Conservation (phyloP, 805 yeast species). For the Wickerhamomyces pijperi region DNA sequence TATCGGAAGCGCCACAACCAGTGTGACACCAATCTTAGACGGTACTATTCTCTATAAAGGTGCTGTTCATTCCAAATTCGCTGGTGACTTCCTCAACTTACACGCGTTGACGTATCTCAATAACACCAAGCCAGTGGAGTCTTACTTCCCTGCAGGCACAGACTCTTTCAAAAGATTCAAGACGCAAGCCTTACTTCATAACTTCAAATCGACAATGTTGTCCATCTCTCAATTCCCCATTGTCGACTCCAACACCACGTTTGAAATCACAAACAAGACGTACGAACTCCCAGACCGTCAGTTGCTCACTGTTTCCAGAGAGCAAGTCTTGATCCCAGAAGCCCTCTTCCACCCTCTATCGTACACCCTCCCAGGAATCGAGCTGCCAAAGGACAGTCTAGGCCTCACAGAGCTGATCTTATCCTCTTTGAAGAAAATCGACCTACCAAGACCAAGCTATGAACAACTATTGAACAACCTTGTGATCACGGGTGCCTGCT, state of each 20-base stretch:
- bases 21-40: conserved; percentile 69
- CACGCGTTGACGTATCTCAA: conserved; percentile 43
- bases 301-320: conserved; percentile 36
- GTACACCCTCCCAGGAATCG: conserved; percentile 29
- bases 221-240: conserved; percentile 29
- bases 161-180: conserved; percentile 27
- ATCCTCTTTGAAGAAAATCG: conserved; percentile 29
- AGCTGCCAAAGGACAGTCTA: conserved; percentile 9
- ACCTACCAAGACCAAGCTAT: conserved; percentile 29
- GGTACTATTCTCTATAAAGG: conserved; percentile 64
- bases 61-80: conserved; percentile 55
- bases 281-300: conserved; percentile 53
- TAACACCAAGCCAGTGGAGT: conserved; percentile 15
- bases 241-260: conserved; percentile 21
- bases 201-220: conserved; percentile 34
- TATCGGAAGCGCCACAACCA: conserved; percentile 57
- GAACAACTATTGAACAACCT: conserved; percentile 45
- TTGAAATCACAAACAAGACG: conserved; percentile 25
- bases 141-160: conserved; percentile 17
- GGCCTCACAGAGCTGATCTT: conserved; percentile 28
- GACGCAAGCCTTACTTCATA: conserved; percentile 31
- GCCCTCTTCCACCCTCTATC: conserved; percentile 59
- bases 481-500: conserved; percentile 63
- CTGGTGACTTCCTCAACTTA: conserved; percentile 74
- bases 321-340: conserved; percentile 48